A percentile compares a stretch with the other conserved stretches of the same genome.
phyloP scores from a whole-genome alignment of 2,329 filamentous ascomycete species.

The Apiospora koreana region DNA sequence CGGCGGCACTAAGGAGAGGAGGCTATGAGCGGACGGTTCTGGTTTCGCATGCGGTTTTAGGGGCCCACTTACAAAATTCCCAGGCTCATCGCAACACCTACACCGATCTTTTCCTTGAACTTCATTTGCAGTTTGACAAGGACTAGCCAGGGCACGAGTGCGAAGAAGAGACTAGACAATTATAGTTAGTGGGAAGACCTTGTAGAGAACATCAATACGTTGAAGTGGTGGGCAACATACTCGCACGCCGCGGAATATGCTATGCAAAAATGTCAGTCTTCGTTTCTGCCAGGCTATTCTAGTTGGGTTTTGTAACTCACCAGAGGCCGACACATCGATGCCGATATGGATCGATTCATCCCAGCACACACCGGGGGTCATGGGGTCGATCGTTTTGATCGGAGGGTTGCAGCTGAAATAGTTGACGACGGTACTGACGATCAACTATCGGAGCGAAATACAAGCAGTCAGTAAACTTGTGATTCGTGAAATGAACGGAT shows the following conservation, averaged over 20 bases:
- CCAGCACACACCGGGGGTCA: slow-evolving; percentile 20
- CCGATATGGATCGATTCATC: neutral
- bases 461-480: neutral
- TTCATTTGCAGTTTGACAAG: slow-evolving; percentile 31
- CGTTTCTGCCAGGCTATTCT: neutral
- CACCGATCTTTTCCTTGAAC: slow-evolving; percentile 30
- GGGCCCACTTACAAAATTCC: slow-evolving; percentile 26
- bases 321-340: neutral
- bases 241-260: neutral
- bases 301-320: neutral
- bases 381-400: slow-evolving; percentile 15
- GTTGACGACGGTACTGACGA: neutral
- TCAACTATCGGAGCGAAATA: neutral
- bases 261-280: neutral
- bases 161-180: slow-evolving; percentile 28
- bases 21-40: slow-evolving; percentile 9
- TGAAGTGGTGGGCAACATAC: neutral
- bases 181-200: slow-evolving; percentile 30
- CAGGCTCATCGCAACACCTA: slow-evolving; percentile 32
- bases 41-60: neutral
- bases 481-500: too few relatives aligned
- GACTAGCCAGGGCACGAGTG: slow-evolving; percentile 31
- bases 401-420: slow-evolving; percentile 20
- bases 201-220: slow-evolving; percentile 28
- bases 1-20: slow-evolving; percentile 22